A percentile compares a stretch with the other conserved stretches of the same genome.
Evolutionary conservation across 202 grass and related monocot genomes (phyloP).

Genomic region (Zizania palustris): DNA sequence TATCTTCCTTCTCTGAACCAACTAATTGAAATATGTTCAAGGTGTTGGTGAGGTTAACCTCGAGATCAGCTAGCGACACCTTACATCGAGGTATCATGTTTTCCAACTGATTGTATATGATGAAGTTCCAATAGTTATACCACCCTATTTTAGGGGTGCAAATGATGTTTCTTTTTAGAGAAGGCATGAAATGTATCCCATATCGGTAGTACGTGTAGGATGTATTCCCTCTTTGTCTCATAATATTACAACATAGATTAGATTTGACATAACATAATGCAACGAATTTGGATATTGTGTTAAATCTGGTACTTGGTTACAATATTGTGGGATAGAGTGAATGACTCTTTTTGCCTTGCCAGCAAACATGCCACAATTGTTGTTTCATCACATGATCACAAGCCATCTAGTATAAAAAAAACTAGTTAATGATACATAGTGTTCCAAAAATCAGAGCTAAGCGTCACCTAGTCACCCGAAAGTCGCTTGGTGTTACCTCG

Average conservation of each 20-base stretch:
- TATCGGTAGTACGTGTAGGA: not conserved
- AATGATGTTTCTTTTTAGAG: conserved; percentile 7
- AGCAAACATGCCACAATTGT: not conserved
- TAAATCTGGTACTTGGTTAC: too few relatives aligned
- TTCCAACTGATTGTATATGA: conserved; percentile 86
- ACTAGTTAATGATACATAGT: too few relatives aligned
- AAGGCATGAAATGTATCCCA: conserved; percentile 13
- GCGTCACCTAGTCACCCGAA: too few relatives aligned
- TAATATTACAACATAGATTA: too few relatives aligned
- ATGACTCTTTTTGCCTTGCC: conserved; percentile 16
- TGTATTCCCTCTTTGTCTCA: too few relatives aligned
- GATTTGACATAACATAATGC: too few relatives aligned
- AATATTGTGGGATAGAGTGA: too few relatives aligned
- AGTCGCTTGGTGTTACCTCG: too few relatives aligned
- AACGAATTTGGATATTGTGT: too few relatives aligned
- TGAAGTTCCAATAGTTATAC: conserved; percentile 22
- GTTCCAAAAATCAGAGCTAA: too few relatives aligned
- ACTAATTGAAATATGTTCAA: too few relatives aligned
- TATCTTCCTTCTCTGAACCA: too few relatives aligned
- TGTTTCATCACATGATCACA: not conserved
- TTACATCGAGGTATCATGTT: conserved; percentile 96
- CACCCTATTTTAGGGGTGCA: conserved; percentile 21
- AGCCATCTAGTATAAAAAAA: not conserved
- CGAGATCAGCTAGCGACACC: conserved; percentile 63
- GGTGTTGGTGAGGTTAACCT: conserved; percentile 76